Evolutionary conservation across 169 alveolate species (phyloP).

Genomic region (Eimeria sp.): DNA sequence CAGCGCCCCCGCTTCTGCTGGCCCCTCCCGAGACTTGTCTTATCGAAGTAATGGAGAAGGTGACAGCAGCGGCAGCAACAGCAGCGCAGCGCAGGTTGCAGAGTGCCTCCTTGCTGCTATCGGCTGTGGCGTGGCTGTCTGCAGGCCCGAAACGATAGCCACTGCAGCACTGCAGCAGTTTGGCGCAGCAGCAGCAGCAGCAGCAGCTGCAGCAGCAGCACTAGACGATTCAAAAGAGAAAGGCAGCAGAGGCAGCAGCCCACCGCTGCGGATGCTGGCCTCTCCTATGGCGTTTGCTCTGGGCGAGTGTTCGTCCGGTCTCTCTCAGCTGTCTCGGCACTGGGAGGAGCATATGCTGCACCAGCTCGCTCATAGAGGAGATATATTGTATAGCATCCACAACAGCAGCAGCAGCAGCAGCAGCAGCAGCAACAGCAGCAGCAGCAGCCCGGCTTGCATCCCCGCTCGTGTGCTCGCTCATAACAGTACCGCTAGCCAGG

Average conservation of each 20-base stretch:
- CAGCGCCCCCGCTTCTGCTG: constrained; percentile 17
- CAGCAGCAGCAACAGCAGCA: constrained; percentile 9
- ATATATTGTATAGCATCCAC: not conserved
- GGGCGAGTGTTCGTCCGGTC: constrained; percentile 58
- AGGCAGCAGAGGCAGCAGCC: not conserved
- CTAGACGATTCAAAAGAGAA: not conserved
- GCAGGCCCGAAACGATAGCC: constrained; percentile 47
- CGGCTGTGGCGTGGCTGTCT: constrained; percentile 72
- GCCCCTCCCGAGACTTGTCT: not conserved
- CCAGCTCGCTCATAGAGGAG: constrained; percentile 33
- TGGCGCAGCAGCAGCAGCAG: constrained; percentile 10
- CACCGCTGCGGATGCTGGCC: not conserved
- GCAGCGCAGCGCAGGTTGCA: constrained; percentile 36
- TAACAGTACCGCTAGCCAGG: constrained; percentile 11
- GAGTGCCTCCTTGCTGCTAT: constrained; percentile 49
- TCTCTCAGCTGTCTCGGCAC: constrained; percentile 74
- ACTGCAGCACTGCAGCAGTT: constrained; percentile 65
- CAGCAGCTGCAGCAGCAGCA: not conserved
- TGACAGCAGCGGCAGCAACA: constrained; percentile 28
- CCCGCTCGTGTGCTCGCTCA: not conserved
- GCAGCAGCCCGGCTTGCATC: constrained; percentile 3
- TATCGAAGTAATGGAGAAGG: not conserved
- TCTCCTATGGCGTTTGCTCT: constrained; percentile 57
- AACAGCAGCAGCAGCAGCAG: not conserved
- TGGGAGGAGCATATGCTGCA: constrained; percentile 34